phyloP scores from a whole-genome alignment of 176 grass and related monocot genomes.

The Oryza officinalis region DNA sequence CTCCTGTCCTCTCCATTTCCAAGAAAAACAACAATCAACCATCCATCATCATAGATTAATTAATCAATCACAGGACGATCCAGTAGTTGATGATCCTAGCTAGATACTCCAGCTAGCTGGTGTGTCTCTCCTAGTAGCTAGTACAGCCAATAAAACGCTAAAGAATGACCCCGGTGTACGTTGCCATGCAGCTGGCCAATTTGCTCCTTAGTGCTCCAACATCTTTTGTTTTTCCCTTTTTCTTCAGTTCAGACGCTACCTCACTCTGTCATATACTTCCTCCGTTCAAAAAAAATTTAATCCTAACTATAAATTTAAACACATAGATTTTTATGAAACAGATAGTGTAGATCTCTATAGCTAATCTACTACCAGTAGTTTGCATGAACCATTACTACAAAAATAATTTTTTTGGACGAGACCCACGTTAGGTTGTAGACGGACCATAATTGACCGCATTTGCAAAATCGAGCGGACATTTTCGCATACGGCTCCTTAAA shows the following conservation, averaged over 20 bases:
- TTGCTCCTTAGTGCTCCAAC: conserved; percentile 21
- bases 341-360: no score
- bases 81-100: background rate
- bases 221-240: background rate
- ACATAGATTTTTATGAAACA: no score
- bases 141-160: conserved; percentile 9
- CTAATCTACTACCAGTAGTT: no score
- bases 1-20: conserved; percentile 43
- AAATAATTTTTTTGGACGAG: no score
- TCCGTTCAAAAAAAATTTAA: no score
- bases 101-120: conserved; percentile 5
- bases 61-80: conserved; percentile 41
- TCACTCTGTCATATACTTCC: background rate
- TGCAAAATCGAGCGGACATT: no score
- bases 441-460: no score
- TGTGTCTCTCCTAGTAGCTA: conserved; percentile 1
- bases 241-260: background rate
- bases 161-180: conserved; percentile 13
- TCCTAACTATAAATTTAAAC: no score
- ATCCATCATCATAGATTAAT: conserved; percentile 38
- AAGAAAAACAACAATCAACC: conserved; percentile 24
- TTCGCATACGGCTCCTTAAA: no score
- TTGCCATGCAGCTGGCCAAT: conserved; percentile 1
- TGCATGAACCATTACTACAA: no score
- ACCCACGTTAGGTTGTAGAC: no score